Conservation (phyloP, 2,329 filamentous ascomycete species). For the Fusarium camptoceras region DNA sequence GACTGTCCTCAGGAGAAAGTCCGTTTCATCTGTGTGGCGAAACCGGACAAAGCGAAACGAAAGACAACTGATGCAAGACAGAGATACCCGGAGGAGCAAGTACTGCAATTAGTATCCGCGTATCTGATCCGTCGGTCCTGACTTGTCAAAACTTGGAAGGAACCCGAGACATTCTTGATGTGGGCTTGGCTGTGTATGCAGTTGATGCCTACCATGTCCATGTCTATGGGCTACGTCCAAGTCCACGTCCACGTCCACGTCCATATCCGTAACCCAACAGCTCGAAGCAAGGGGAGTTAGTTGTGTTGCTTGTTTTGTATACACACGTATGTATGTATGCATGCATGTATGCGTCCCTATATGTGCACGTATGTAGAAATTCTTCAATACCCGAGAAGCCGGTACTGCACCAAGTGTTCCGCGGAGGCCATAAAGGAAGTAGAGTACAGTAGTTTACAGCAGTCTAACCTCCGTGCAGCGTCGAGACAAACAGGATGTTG, state of each 20-base stretch:
- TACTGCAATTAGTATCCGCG: slow-evolving; percentile 17
- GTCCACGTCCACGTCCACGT: neutral
- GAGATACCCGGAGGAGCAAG: slow-evolving; percentile 5
- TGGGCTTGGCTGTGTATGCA: slow-evolving; percentile 28
- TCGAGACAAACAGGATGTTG: slow-evolving; percentile 95
- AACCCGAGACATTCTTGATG: slow-evolving; percentile 34
- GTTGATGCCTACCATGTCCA: slow-evolving; percentile 28
- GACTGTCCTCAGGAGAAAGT: slow-evolving; percentile 7
- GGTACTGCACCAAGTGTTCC: slow-evolving; percentile 24
- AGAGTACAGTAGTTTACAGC: slow-evolving; percentile 13
- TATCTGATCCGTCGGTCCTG: slow-evolving; percentile 10
- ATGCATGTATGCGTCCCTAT: slow-evolving; percentile 5
- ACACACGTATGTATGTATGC: slow-evolving; percentile 15
- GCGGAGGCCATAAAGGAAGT: slow-evolving; percentile 11
- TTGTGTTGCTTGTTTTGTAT: slow-evolving; percentile 1
- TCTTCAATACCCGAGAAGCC: slow-evolving; percentile 30
- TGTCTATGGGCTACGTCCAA: slow-evolving; percentile 1
- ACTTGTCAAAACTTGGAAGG: slow-evolving; percentile 23
- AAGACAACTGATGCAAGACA: slow-evolving; percentile 23
- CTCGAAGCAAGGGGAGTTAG: slow-evolving; percentile 43
- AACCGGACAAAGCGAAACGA: slow-evolving; percentile 20
- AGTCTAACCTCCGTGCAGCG: slow-evolving; percentile 86
- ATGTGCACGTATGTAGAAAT: slow-evolving; percentile 25
- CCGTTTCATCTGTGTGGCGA: slow-evolving; percentile 42
- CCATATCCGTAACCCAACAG: slow-evolving; percentile 19